Base-by-base conservation (phyloP, 768 basidiomycete species). In the Serendipita sp. region DNA sequence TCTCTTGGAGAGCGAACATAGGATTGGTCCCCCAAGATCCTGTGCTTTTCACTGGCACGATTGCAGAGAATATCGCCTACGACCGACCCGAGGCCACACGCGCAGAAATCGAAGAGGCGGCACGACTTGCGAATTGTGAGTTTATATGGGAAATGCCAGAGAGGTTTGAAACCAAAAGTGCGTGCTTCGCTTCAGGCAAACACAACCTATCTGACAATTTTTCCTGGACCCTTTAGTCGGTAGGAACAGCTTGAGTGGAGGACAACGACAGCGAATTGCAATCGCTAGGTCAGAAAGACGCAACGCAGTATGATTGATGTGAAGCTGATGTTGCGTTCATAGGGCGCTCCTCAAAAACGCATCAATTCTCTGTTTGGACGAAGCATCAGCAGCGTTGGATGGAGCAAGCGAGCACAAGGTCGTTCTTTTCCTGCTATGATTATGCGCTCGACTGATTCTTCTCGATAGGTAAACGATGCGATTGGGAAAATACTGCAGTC, bases 1-100 rank as follows among this genome's bases (percentile, higher is more conserved):
- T 84, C 41, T 90, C 89, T 2, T 98, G 95, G 94, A 81, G 95
- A 43, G 77, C 77, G 62, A 79, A 86, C 31, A 91, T 98, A 48
- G 91, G 92, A 0, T 83, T 97, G n/a, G 93, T 98, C 1, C 94
- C 93, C 13, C 94, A 79, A 75, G 92, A 95, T 65, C 90, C 92
- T 0, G 82, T 92, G 2, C 72, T 96, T 30, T 96, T 96, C 72
- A 86, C 87, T 2, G 91, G 92, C 2, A 95, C 92, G 0, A 94
- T 97, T 60, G 91, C 91, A 2, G 88, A 89, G 1, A 98, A 98
- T 68, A 98, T 95, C 65, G 86, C 92, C 0, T 97, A 88, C 68
- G 94, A 94, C 2, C 80, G 85, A 56, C 78, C 81, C 7, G 74
- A 79, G 20, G 89, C 83, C 0, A 88, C 90, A 0, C 79, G 87